Conservation (phyloP, 768 basidiomycete genomes). For the Hortiboletus flavorubellus region DNA sequence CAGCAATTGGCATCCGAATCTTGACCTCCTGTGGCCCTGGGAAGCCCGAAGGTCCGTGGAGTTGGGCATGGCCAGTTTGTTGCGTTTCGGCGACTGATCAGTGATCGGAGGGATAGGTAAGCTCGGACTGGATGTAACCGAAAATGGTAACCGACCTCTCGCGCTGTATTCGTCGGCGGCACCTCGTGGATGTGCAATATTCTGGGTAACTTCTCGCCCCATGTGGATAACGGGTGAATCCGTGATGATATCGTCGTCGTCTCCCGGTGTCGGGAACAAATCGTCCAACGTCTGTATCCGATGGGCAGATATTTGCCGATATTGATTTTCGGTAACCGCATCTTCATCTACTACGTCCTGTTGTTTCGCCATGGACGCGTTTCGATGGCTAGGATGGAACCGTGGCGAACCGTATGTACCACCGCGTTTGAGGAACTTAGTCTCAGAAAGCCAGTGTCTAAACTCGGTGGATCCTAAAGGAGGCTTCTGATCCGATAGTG, state of each 20-base stretch:
- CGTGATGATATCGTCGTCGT: constrained; percentile 6
- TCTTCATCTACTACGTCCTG: constrained; percentile 5
- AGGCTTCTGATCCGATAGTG: constrained; percentile 11
- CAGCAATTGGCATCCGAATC: constrained; percentile 2
- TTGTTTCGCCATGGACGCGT: constrained; percentile 11
- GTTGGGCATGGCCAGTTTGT: constrained; percentile 1
- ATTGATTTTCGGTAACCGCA: constrained; percentile 3
- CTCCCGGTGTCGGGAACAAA: constrained; percentile 21
- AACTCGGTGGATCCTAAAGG: constrained; percentile 25
- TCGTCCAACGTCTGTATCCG: constrained; percentile 23
- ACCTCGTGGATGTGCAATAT: constrained; percentile 6
- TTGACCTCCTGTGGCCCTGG: constrained; percentile 19
- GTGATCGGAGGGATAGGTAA: constrained; percentile 3
- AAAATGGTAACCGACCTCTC: constrained; percentile 14
- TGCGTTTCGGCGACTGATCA: constrained; percentile 13
- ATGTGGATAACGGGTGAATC: constrained; percentile 29
- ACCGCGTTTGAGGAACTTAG: constrained; percentile 23
- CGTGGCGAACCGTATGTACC: constrained; percentile 13
- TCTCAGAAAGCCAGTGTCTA: constrained; percentile 32
- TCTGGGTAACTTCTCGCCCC: constrained; percentile 10
- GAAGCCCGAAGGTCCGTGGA: constrained; percentile 29
- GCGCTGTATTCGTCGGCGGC: constrained; percentile 9
- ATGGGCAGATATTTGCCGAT: constrained; percentile 5
- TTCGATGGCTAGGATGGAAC: constrained; percentile 9
- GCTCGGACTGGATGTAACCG: constrained; percentile 1